A percentile compares a stretch with the other conserved stretches of the same genome.
These are phyloP conservation scores for Eimeria falciformis DNA, from an alignment of 169 alveolate species.

Conservation along the genomic window DNA sequence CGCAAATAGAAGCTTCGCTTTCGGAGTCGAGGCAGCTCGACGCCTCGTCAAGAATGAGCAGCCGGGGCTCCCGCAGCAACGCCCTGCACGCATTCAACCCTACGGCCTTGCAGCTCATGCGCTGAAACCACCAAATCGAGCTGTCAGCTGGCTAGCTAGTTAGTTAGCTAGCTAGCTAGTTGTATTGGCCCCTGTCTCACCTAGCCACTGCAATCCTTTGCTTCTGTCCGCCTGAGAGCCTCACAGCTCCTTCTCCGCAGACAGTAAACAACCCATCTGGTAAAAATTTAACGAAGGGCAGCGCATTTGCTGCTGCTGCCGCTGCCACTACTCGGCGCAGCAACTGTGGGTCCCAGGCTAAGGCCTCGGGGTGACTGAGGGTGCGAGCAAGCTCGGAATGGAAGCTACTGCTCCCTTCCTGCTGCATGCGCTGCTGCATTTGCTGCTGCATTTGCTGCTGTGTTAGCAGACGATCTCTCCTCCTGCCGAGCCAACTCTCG, in stretches of 20 bases:
- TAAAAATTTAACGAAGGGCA: conserved; percentile 86
- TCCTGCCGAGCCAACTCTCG: background rate
- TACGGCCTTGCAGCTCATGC: background rate
- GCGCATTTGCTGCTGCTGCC: conserved; percentile 87
- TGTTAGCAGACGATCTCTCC: background rate
- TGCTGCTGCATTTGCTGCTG: background rate
- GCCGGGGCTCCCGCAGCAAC: conserved; percentile 84
- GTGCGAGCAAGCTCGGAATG: conserved; percentile 18
- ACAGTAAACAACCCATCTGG: conserved; percentile 85
- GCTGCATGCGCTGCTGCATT: background rate
- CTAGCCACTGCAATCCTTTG: conserved; percentile 90
- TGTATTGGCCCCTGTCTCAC: conserved; percentile 49
- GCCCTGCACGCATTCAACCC: conserved; percentile 80
- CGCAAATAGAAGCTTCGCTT: conserved; percentile 62
- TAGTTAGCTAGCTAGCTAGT: background rate
- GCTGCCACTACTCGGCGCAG: conserved; percentile 88
- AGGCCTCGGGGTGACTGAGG: conserved; percentile 42
- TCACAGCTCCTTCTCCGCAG: conserved; percentile 84
- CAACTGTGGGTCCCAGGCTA: conserved; percentile 24
- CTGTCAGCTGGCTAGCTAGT: background rate
- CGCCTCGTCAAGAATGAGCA: conserved; percentile 96
- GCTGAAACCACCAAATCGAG: background rate
- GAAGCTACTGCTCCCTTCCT: background rate
- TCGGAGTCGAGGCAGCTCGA: conserved; percentile 93
- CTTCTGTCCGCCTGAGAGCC: conserved; percentile 89